Evolutionary conservation across 345 rosid genomes (phyloP).

Genomic region (Gossypioides kirkii): DNA sequence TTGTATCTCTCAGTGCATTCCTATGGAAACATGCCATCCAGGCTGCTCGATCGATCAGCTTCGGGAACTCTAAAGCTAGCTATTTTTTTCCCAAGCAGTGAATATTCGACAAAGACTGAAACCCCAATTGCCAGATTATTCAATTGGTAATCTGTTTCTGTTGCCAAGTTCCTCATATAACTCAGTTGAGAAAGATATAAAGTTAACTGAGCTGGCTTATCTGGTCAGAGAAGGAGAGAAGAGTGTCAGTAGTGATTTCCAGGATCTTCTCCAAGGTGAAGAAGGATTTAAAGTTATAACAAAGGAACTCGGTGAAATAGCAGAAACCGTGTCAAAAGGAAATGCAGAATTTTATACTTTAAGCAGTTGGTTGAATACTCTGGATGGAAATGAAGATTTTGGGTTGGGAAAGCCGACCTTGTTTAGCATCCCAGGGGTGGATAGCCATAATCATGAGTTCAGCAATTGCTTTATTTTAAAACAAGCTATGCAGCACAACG

Average conservation of each 20-base stretch:
- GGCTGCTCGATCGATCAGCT: neutral
- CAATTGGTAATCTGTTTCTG: neutral
- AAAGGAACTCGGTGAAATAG: neutral
- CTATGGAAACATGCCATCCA: neutral
- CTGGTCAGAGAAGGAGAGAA: neutral
- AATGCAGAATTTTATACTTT: neutral
- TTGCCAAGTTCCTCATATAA: neutral
- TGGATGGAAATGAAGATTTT: neutral
- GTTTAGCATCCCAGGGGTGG: neutral
- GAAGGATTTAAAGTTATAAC: neutral
- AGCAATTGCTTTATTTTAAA: neutral
- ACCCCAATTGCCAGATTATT: neutral
- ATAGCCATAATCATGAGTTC: neutral
- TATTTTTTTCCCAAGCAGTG: neutral
- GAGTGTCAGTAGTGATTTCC: neutral
- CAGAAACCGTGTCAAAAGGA: neutral
- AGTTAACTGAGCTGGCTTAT: neutral
- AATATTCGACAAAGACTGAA: neutral
- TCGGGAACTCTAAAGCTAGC: neutral
- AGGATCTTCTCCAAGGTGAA: neutral
- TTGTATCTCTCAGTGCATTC: neutral
- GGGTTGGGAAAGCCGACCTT: neutral
- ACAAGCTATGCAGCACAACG: neutral
- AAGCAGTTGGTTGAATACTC: neutral
- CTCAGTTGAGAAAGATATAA: neutral